Conservation (phyloP, 140 eudicot genomes). For the Artemisia princeps region DNA sequence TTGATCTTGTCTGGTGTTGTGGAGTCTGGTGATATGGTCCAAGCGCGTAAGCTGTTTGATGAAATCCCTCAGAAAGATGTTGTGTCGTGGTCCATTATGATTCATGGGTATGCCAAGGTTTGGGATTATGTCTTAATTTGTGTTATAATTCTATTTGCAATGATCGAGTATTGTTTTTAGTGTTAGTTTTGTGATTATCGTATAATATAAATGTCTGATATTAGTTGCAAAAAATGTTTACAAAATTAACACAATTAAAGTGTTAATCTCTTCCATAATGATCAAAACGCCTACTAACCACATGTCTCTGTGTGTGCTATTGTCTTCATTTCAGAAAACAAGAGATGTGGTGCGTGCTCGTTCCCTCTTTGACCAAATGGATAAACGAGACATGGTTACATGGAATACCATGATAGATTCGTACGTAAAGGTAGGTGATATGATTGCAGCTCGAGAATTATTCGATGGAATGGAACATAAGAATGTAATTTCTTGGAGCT, state of each 20-base stretch:
- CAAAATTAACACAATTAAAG: too few species aligned
- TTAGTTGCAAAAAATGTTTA: too few species aligned
- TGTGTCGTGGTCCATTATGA: constrained; percentile 47
- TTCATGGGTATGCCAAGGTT: constrained; percentile 57
- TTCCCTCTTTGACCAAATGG: constrained; percentile 36
- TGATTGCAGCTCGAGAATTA: constrained; percentile 37
- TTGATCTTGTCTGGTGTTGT: constrained; percentile 40
- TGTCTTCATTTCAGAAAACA: constrained; percentile 31
- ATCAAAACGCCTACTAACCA: too few species aligned
- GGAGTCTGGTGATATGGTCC: constrained; percentile 34
- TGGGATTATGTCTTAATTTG: constrained; percentile 17
- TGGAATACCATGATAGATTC: constrained; percentile 48
- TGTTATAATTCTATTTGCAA: background rate
- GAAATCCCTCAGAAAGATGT: constrained; percentile 47
- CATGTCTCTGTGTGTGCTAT: constrained; percentile 3
- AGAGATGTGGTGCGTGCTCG: constrained; percentile 38
- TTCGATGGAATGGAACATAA: constrained; percentile 35
- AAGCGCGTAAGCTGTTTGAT: constrained; percentile 52
- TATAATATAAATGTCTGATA: too few species aligned
- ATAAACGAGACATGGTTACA: constrained; percentile 29
- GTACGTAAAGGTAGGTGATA: constrained; percentile 34
- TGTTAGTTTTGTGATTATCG: too few species aligned
- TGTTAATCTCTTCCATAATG: too few species aligned
- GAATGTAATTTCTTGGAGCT: constrained; percentile 38
- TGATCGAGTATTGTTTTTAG: background rate